Conservation (phyloP, 768 basidiomycete species). For the Lactifluus subvellereus region DNA sequence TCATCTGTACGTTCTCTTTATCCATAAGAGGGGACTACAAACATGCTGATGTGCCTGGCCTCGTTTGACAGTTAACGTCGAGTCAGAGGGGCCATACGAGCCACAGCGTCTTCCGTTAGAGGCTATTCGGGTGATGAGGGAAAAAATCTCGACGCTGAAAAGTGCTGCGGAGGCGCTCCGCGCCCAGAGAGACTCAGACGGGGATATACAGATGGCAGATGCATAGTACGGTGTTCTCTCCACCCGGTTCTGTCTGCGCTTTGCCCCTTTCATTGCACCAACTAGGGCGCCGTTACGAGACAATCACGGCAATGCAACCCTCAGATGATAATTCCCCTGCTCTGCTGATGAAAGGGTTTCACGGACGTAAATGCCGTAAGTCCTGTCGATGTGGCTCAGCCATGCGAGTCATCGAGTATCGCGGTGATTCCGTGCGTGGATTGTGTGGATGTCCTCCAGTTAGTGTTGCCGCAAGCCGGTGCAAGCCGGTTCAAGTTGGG, state of each 20-base stretch:
- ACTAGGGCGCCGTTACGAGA: background rate
- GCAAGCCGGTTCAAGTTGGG: too few relatives aligned
- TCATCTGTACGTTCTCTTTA: slow-evolving; percentile 62
- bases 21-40: background rate
- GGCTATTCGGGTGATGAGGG: slow-evolving; percentile 73
- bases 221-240: slow-evolving; percentile 20
- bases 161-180: slow-evolving; percentile 55
- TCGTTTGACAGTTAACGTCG: slow-evolving; percentile 62
- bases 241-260: background rate
- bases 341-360: background rate
- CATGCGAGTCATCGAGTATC: too few relatives aligned
- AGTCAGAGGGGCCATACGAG: slow-evolving; percentile 84
- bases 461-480: too few relatives aligned
- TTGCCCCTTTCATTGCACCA: background rate
- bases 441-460: too few relatives aligned
- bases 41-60: slow-evolving; percentile 3
- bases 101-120: slow-evolving; percentile 81
- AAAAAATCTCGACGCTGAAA: slow-evolving; percentile 61
- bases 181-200: slow-evolving; percentile 33
- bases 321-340: background rate
- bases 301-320: background rate
- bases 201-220: slow-evolving; percentile 53
- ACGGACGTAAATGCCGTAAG: too few relatives aligned
- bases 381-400: too few relatives aligned
- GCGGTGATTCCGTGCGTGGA: too few relatives aligned